Conservation (phyloP, 108 stramenopile species). For the Chaetoceros muelleri region DNA sequence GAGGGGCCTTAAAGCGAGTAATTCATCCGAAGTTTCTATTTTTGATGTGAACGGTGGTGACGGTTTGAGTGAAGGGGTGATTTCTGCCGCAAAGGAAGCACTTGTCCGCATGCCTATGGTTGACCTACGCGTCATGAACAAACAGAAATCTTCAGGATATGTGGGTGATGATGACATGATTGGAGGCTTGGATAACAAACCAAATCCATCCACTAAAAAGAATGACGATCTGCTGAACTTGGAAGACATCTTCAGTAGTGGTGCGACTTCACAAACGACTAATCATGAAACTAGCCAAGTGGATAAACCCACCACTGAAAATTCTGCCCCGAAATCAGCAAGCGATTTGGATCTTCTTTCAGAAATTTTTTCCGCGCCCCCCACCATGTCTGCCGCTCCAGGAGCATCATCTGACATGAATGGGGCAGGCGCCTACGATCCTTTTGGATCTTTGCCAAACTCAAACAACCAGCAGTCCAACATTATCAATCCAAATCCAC, state of each 20-base stretch:
- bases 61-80: conserved; percentile 40
- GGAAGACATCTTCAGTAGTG: conserved; percentile 89
- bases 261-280: conserved; percentile 16
- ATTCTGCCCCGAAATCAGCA: conserved; percentile 15
- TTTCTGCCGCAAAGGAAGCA: conserved; percentile 71
- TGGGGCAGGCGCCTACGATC: conserved; percentile 22
- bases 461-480: background rate
- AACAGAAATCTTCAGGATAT: conserved; percentile 33
- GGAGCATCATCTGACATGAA: conserved; percentile 20
- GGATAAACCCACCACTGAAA: conserved; percentile 27
- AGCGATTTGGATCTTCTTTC: conserved; percentile 83
- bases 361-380: conserved; percentile 78
- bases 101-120: conserved; percentile 92
- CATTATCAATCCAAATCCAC: background rate
- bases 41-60: conserved; percentile 43
- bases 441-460: conserved; percentile 13
- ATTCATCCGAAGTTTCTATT: conserved; percentile 35
- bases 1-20: conserved; percentile 37
- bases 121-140: conserved; percentile 75
- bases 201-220: conserved; percentile 18
- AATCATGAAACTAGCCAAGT: conserved; percentile 14
- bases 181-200: conserved; percentile 3
- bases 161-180: conserved; percentile 21
- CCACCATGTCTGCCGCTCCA: conserved; percentile 26
- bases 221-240: conserved; percentile 80